Evolutionary conservation across 1,284 basidiomycete species (phyloP), one percentile per base, ranked within the genome.

Genomic region (Takashimella tepidaria): DNA sequence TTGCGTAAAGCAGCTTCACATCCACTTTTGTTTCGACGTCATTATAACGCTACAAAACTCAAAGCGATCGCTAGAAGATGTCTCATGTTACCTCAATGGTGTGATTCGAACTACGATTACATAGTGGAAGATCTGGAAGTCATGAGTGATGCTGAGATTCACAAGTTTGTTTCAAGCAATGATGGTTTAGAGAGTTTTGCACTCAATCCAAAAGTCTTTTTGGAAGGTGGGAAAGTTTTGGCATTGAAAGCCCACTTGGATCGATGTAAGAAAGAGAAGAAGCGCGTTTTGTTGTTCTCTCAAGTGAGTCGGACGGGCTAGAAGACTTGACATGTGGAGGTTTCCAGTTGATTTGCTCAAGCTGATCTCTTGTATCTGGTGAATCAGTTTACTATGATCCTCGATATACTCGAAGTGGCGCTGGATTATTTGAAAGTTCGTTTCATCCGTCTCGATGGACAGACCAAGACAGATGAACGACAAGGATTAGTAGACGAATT

Each of bases 401-500:
- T 97, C 45, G 90, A 96, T 72, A 97, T 98, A 64, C 80, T 98
- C 4, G 85, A 91, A 76, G 83, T 84, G n/a, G 82, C 95, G 10
- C 79, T 99, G 25, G 85, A 87, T 51, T 80, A 87, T 56, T 81
- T 84, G 70, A 78, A 82, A n/a, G 82, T 89, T 66, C 85, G 84
- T 59, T 97, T 85, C 73, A 81, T 92, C 26, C 77, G 95, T n/a
- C 80, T 99, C 50, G 98, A 96, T 0, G 96, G 96, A 1, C 86
- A 87, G 50, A 99, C 96, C 0, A 84, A 89, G 44, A 96, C 98
- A 19, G 92, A 93, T 67, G 86, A 92, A 51, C 83, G 96, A 16
- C 96, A 98, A 74, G 84, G 86, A 5, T 75, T 98, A 3, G 95
- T 98, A 0, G 96, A 99, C 68, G 88, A 96, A 70, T 98, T 98